phyloP scores from a whole-genome alignment of 202 grass and related monocot genomes.

The Zoysia matrella region DNA sequence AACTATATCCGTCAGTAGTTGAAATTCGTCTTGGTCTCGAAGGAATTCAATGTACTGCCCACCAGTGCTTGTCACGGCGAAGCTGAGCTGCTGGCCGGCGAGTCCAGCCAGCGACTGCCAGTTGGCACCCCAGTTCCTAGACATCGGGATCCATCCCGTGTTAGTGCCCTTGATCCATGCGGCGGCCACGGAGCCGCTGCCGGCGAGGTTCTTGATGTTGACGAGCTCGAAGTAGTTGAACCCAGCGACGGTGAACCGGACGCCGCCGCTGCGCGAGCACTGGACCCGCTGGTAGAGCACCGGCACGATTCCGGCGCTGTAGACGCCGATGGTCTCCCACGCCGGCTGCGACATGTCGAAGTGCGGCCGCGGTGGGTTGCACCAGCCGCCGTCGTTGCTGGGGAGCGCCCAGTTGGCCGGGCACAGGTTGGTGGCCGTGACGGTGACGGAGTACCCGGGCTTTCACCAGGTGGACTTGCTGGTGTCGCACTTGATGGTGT shows the following conservation, averaged over 20 bases:
- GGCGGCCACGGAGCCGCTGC: slow-evolving; percentile 54
- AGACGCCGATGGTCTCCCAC: slow-evolving; percentile 59
- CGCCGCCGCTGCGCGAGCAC: slow-evolving; percentile 21
- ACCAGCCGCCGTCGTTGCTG: slow-evolving; percentile 58
- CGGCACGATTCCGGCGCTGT: background rate
- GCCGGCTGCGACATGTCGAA: slow-evolving; percentile 94
- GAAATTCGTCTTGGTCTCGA: slow-evolving; percentile 47
- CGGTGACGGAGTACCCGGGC: too few species aligned
- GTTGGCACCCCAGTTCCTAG: slow-evolving; percentile 83
- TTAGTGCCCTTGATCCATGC: background rate
- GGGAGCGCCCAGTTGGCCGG: too few species aligned
- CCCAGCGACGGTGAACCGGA: slow-evolving; percentile 62
- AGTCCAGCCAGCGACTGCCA: slow-evolving; percentile 62
- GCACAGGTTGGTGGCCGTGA: too few species aligned
- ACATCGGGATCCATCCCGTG: slow-evolving; percentile 57
- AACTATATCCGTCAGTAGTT: slow-evolving; percentile 20
- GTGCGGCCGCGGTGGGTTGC: slow-evolving; percentile 71
- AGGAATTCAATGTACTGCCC: slow-evolving; percentile 41
- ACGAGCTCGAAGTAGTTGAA: slow-evolving; percentile 75
- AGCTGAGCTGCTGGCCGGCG: slow-evolving; percentile 51
- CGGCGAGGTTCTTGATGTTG: slow-evolving; percentile 72
- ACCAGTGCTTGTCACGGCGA: slow-evolving; percentile 39
- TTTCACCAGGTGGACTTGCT: too few species aligned
- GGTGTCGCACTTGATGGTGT: too few species aligned
- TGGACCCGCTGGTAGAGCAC: background rate